These are phyloP conservation scores for Phytopythium boreale DNA, from an alignment of 352 stramenopile species.

Conservation along the genomic window DNA sequence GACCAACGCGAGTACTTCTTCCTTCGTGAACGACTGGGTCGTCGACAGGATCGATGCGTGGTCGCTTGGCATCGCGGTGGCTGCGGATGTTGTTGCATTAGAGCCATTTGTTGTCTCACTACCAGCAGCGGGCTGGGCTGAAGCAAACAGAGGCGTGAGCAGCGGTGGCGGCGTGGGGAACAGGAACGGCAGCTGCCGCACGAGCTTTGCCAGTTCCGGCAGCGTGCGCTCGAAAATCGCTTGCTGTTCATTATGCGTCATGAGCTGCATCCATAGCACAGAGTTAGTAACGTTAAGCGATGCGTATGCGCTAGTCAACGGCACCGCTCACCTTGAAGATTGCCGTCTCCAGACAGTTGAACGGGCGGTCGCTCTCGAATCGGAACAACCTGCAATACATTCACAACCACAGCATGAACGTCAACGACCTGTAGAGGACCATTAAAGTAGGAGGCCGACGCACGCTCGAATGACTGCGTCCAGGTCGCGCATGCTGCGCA, in stretches of 20 bases:
- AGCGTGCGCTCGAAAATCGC: conserved; percentile 44
- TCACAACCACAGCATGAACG: neutral
- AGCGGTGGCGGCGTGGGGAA: conserved; percentile 36
- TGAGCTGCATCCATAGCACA: conserved; percentile 21
- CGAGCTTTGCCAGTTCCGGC: conserved; percentile 43
- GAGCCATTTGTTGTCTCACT: neutral
- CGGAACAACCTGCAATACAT: neutral
- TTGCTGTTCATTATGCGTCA: conserved; percentile 24
- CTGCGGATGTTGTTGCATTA: neutral
- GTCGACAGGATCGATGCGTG: conserved; percentile 7
- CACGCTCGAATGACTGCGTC: conserved; percentile 38
- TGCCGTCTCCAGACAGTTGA: conserved; percentile 39
- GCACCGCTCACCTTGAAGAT: conserved; percentile 27
- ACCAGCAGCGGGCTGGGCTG: neutral
- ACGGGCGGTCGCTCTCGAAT: conserved; percentile 7
- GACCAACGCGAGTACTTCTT: conserved; percentile 43
- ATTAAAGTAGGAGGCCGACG: conserved; percentile 1
- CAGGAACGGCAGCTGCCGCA: conserved; percentile 47
- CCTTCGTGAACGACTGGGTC: conserved; percentile 37
- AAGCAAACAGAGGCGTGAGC: conserved; percentile 27
- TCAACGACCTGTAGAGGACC: neutral
- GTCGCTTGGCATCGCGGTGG: neutral
- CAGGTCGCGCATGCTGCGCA: conserved; percentile 34
- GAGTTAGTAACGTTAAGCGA: neutral
- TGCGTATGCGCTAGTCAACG: neutral